Evolutionary conservation across 1,284 basidiomycete genomes (phyloP).

Genomic region (Heliocybe sulcata): DNA sequence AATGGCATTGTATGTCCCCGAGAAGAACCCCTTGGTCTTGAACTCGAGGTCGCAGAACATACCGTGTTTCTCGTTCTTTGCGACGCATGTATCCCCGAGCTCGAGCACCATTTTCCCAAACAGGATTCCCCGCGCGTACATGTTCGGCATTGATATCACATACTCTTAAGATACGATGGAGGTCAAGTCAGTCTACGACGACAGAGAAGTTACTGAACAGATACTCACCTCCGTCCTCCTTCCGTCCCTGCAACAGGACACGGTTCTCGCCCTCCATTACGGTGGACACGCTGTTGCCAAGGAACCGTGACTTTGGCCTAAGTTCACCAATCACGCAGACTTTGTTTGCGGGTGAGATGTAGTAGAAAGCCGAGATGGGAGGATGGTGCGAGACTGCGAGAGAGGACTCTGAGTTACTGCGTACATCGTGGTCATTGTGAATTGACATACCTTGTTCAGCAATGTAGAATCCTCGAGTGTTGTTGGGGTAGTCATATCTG

Average conservation of each 20-base stretch:
- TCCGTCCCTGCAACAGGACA: conserved; percentile 72
- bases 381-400: conserved; percentile 83
- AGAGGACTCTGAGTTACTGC: background rate
- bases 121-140: conserved; percentile 95
- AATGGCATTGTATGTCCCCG: conserved; percentile 92
- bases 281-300: conserved; percentile 94
- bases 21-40: conserved; percentile 98
- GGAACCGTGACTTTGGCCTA: conserved; percentile 91
- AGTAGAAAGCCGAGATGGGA: conserved; percentile 96
- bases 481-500: conserved; percentile 89
- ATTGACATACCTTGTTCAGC: conserved; percentile 79
- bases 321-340: conserved; percentile 87
- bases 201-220: conserved; percentile 1
- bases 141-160: conserved; percentile 91
- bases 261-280: conserved; percentile 96
- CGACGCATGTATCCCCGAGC: conserved; percentile 86
- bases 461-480: conserved; percentile 92
- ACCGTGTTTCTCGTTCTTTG: conserved; percentile 76
- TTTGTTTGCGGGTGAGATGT: conserved; percentile 88
- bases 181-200: background rate
- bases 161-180: conserved; percentile 46
- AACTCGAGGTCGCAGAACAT: conserved; percentile 87
- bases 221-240: conserved; percentile 78
- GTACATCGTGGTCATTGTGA: background rate
- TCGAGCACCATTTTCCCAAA: conserved; percentile 99